phyloP scores from a whole-genome alignment of 2,329 filamentous ascomycete genomes.

The Sarocladium oryzae region DNA sequence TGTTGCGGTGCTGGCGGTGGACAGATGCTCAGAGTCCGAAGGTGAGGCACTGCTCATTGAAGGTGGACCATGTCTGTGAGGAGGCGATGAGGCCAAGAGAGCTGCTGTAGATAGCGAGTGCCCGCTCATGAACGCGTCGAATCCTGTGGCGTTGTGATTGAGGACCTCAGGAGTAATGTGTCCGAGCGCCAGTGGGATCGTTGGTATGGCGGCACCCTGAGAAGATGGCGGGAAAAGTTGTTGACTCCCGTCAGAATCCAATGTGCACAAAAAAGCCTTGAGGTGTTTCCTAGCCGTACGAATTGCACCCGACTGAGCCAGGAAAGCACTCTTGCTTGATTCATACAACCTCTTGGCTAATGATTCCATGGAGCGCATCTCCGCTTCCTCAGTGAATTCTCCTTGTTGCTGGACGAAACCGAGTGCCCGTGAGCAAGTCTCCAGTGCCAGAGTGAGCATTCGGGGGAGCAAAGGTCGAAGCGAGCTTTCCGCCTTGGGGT shows the following conservation, averaged over 20 bases:
- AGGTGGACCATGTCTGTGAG: constrained; percentile 8
- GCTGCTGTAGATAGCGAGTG: constrained; percentile 16
- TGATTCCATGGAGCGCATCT: constrained; percentile 18
- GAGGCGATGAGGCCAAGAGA: constrained; percentile 9
- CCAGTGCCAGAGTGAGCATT: constrained; percentile 23
- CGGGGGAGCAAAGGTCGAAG: constrained; percentile 21
- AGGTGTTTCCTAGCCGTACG: constrained; percentile 22
- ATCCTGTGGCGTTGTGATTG: constrained; percentile 12
- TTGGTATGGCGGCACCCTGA: background rate
- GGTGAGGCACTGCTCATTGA: background rate
- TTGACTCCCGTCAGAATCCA: constrained; percentile 10
- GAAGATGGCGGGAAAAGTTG: constrained; percentile 11
- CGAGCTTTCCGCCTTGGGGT: constrained; percentile 14
- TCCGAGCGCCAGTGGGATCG: background rate
- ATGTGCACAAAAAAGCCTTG: constrained; percentile 20
- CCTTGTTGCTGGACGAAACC: constrained; percentile 17
- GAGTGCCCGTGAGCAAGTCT: constrained; percentile 25
- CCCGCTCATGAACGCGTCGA: background rate
- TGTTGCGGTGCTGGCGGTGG: constrained; percentile 13
- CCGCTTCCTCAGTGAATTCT: constrained; percentile 11
- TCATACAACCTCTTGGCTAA: constrained; percentile 21
- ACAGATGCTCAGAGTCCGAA: constrained; percentile 13
- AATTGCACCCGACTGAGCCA: constrained; percentile 19
- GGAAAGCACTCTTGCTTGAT: constrained; percentile 21
- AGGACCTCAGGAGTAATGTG: constrained; percentile 10